Percentiles rank a stretch among this genome's conserved stretches.
phyloP scores from a whole-genome alignment of 2,329 filamentous ascomycete species.

The Diaporthe batatas region DNA sequence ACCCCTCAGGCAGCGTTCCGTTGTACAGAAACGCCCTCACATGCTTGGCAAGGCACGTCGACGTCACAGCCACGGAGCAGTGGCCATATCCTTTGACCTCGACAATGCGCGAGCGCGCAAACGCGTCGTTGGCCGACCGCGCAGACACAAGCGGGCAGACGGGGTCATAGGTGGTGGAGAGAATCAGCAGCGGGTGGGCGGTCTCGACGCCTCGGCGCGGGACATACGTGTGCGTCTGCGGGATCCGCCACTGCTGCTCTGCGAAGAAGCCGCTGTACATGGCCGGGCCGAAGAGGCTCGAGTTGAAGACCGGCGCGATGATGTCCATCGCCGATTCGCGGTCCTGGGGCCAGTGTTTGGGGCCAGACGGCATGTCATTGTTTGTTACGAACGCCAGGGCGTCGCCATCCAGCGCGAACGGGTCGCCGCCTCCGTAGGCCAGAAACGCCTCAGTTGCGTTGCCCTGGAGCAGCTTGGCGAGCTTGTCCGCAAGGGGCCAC shows the following conservation, averaged over 20 bases:
- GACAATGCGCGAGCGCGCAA: constrained; percentile 54
- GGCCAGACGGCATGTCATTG: constrained; percentile 51
- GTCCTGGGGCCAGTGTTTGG: constrained; percentile 52
- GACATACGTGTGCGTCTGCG: constrained; percentile 48
- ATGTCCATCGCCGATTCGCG: constrained; percentile 51
- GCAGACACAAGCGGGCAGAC: constrained; percentile 64
- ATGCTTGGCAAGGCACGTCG: constrained; percentile 53
- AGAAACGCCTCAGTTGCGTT: constrained; percentile 56
- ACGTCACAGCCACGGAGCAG: constrained; percentile 55
- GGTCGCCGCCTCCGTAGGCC: constrained; percentile 48
- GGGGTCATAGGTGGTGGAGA: constrained; percentile 69
- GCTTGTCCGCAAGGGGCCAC: constrained; percentile 52
- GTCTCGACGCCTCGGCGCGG: constrained; percentile 53
- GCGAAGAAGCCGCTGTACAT: constrained; percentile 47
- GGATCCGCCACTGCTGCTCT: constrained; percentile 51
- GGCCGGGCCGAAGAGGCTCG: constrained; percentile 49
- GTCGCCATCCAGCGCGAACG: constrained; percentile 46
- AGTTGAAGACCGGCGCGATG: constrained; percentile 51
- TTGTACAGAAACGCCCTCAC: constrained; percentile 54
- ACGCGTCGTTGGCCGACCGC: constrained; percentile 51
- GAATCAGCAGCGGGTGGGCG: constrained; percentile 65
- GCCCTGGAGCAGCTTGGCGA: constrained; percentile 54
- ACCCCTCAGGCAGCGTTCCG: constrained; percentile 53
- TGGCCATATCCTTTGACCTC: constrained; percentile 60
- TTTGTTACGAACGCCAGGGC: constrained; percentile 48